These are phyloP conservation scores for Didymella exigua DNA, from an alignment of 2,329 filamentous ascomycete genomes.

Conservation along the genomic window DNA sequence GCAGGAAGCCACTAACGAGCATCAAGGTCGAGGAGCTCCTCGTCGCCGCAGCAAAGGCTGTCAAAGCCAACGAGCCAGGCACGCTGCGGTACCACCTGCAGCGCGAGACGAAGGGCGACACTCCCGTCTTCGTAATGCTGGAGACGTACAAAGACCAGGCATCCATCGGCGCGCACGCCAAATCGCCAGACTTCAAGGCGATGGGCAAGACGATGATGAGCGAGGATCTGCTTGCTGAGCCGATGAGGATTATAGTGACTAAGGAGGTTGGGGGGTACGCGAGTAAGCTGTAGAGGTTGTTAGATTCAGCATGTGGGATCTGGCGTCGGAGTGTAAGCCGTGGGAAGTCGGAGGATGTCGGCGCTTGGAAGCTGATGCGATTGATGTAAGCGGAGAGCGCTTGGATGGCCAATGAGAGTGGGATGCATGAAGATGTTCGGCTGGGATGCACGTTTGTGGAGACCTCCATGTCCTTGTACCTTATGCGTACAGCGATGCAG, in stretches of 20 bases:
- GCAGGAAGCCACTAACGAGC: background rate
- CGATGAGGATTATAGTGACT: conserved; percentile 37
- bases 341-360: background rate
- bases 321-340: background rate
- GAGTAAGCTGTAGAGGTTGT: conserved; percentile 13
- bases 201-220: conserved; percentile 32
- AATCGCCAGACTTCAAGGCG: conserved; percentile 27
- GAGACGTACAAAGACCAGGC: conserved; percentile 46
- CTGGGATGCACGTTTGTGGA: background rate
- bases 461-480: background rate
- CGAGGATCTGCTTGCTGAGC: conserved; percentile 38
- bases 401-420: too few species aligned
- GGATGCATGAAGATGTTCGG: too few species aligned
- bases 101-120: conserved; percentile 35
- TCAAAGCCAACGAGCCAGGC: conserved; percentile 43
- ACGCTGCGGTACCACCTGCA: conserved; percentile 43
- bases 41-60: conserved; percentile 25
- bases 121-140: conserved; percentile 37
- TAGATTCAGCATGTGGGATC: background rate
- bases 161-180: conserved; percentile 33
- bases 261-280: conserved; percentile 37
- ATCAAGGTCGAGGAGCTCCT: conserved; percentile 42
- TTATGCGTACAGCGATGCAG: background rate
- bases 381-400: too few species aligned
- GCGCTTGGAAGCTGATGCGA: background rate